Percentiles rank a stretch among this genome's conserved stretches.
These are phyloP conservation scores for Tetrahymena thermophila DNA, from an alignment of 73 alveolate species.

Conservation along the genomic window DNA sequence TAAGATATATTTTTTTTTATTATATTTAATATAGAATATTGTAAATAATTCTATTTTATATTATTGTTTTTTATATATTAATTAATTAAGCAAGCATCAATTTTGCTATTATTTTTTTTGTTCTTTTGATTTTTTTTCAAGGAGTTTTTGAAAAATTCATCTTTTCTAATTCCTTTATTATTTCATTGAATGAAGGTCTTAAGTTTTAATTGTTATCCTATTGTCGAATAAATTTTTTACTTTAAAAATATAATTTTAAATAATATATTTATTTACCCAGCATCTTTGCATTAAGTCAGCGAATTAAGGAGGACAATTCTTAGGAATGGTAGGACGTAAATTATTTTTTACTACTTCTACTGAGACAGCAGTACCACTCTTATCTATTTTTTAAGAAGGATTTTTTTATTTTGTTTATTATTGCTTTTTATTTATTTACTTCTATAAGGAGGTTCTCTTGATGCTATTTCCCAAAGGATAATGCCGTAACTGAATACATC, in stretches of 20 bases:
- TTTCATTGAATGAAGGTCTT: slow-evolving; percentile 89
- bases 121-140: not conserved
- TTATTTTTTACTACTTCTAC: slow-evolving; percentile 88
- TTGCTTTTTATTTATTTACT: not conserved
- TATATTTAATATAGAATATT: not conserved
- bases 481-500: slow-evolving; percentile 98
- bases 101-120: not conserved
- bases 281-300: slow-evolving; percentile 80
- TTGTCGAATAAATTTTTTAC: not conserved
- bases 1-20: not conserved
- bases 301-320: slow-evolving; percentile 90
- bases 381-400: slow-evolving; percentile 33
- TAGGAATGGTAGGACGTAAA: slow-evolving; percentile 86
- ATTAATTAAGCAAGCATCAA: not conserved
- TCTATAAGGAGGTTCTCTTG: slow-evolving; percentile 97
- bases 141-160: slow-evolving; percentile 25
- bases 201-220: not conserved
- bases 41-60: not conserved
- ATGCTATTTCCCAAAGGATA: slow-evolving; percentile 96
- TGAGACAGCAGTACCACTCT: slow-evolving; percentile 87
- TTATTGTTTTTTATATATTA: too few relatives aligned
- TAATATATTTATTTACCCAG: slow-evolving; percentile 88
- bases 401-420: not conserved
- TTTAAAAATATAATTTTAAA: slow-evolving; percentile 16
- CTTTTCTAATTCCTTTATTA: slow-evolving; percentile 76